Evolutionary conservation across 805 yeast genomes (phyloP).

Genomic region (Hanseniaspora nectarophila): DNA sequence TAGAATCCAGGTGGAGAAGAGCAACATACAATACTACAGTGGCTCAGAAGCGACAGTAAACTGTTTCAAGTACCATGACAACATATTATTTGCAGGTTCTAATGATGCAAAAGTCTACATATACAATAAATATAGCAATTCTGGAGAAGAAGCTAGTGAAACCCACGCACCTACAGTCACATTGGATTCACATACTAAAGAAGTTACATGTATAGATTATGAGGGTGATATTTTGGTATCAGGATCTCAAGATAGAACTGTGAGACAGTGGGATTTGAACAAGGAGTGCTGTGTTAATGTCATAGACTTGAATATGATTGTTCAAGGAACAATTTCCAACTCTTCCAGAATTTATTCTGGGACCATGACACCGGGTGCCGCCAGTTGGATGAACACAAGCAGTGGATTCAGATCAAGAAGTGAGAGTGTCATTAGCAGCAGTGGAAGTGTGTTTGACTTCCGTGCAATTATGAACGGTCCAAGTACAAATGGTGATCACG

Average conservation of each 20-base stretch:
- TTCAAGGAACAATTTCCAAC: conserved; percentile 12
- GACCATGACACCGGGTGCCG: conserved; percentile 4
- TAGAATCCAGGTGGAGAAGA: background rate
- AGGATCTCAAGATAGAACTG: conserved; percentile 60
- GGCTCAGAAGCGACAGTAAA: conserved; percentile 36
- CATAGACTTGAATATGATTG: conserved; percentile 41
- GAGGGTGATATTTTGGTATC: conserved; percentile 45
- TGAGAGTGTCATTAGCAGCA: conserved; percentile 13
- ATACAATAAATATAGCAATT: conserved; percentile 37
- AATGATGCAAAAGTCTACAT: conserved; percentile 50
- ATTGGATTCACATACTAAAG: conserved; percentile 56
- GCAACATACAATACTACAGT: background rate
- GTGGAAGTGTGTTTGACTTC: conserved; percentile 13
- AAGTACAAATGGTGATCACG: background rate
- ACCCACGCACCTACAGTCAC: conserved; percentile 19
- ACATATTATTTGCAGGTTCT: conserved; percentile 41
- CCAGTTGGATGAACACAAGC: background rate
- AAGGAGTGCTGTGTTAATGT: conserved; percentile 60
- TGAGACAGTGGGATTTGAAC: conserved; percentile 62
- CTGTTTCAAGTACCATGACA: conserved; percentile 48
- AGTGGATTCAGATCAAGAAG: conserved; percentile 13
- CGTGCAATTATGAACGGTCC: conserved; percentile 12
- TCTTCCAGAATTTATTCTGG: background rate
- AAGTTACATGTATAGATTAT: conserved; percentile 50
- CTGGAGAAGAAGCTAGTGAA: conserved; percentile 9